phyloP scores from a whole-genome alignment of 331 rosid species.

The Dryas integrifolia region DNA sequence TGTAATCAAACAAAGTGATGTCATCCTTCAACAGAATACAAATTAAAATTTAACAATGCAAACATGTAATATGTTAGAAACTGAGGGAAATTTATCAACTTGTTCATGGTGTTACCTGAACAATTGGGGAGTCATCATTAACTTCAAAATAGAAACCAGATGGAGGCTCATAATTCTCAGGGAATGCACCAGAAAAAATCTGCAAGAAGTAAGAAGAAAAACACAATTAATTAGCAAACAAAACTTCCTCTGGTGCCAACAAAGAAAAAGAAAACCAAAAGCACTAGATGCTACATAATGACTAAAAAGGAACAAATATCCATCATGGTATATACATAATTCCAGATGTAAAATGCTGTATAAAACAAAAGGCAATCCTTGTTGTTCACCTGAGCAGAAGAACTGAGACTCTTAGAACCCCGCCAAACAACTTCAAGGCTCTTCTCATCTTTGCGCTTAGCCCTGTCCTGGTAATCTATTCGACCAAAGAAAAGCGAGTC shows the following conservation, averaged over 20 bases:
- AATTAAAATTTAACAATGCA: constrained; percentile 14
- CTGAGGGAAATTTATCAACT: constrained; percentile 15
- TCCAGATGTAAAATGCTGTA: neutral
- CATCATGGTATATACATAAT: neutral
- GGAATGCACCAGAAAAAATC: constrained; percentile 92
- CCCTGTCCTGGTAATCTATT: constrained; percentile 89
- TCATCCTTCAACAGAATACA: constrained; percentile 56
- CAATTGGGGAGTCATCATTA: constrained; percentile 64
- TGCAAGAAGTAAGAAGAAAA: constrained; percentile 24
- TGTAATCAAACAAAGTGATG: constrained; percentile 71
- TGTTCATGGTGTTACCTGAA: constrained; percentile 53
- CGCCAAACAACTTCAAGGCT: constrained; percentile 92
- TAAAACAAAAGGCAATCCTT: neutral
- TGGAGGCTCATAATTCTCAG: constrained; percentile 94
- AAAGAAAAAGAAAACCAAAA: constrained; percentile 6
- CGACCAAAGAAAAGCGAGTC: constrained; percentile 84
- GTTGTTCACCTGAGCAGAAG: constrained; percentile 71
- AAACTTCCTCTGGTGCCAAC: constrained; percentile 11
- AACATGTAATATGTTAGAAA: constrained; percentile 17
- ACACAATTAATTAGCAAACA: constrained; percentile 2
- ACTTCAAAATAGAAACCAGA: constrained; percentile 83
- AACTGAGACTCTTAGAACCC: constrained; percentile 86
- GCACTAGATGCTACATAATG: neutral
- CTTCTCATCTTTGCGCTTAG: constrained; percentile 73
- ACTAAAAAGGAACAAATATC: neutral